Base-by-base conservation (phyloP, 495 filamentous ascomycete species). In the Penicillium canescens region DNA sequence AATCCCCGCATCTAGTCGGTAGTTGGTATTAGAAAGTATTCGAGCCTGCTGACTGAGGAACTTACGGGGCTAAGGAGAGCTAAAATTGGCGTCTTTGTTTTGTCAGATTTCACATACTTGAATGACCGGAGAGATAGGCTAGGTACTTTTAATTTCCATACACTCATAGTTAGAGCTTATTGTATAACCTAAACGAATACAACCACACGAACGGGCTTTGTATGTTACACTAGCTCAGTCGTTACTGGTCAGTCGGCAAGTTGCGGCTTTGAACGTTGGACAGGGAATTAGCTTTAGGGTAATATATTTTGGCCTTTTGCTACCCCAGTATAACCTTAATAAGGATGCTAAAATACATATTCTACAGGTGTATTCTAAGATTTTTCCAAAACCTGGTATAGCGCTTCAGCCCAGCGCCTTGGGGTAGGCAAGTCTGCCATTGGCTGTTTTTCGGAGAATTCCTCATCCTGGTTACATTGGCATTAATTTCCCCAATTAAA, bases 31-130 rank as follows among this genome's bases (percentile, higher is more conserved):
- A 0, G 13, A 13, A 36, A 34, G 39, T 42, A 23, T 26, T 4
- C 35, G 28, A 33, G 34, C 34, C 43, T 47, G 36, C 33, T 45
- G 42, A 47, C 36, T 33, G 41, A 23, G 26, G 42, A 31, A 33
- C 23, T 18, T 13, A 34, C 45, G 31, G 37, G 38, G 24, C 33
- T 28, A 57, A 43, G 12, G 20, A 23, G 37, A 44, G 42, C 52
- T 57, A 56, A 55, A 61, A 20, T 44, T 34, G 42, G 36, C 37
- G 31, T 61, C 61, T 64, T 57, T 67, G 60, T 64, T 18, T 18
- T 62, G 37, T 49, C 41, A 47, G 4, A 41, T 14, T 23, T 36
- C 44, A 10, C 37, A 4, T 20, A 36, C 31, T 31, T 34, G 39
- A 28, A 45, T 58, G 34, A 42, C 33, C 24, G 45, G 28, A 23